These are phyloP conservation scores for Clathrospora elynae DNA, from an alignment of 2,329 filamentous ascomycete genomes.

Conservation along the genomic window DNA sequence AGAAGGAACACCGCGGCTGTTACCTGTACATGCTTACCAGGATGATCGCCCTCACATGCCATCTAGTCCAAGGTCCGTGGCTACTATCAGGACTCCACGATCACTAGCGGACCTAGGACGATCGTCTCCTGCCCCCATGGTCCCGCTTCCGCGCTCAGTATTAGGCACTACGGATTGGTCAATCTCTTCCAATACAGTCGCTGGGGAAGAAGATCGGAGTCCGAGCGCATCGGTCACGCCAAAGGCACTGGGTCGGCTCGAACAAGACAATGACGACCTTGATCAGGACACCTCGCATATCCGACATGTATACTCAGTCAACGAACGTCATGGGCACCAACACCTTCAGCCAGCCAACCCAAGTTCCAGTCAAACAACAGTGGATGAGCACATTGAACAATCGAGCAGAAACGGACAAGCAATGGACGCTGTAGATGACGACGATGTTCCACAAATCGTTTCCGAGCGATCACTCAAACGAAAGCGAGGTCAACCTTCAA, in stretches of 20 bases:
- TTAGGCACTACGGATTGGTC: background rate
- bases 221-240: conserved; percentile 11
- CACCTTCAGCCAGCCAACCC: conserved; percentile 19
- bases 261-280: background rate
- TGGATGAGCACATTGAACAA: conserved; percentile 39
- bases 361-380: conserved; percentile 54
- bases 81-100: conserved; percentile 22
- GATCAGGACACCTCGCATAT: background rate
- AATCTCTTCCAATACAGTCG: background rate
- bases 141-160: conserved; percentile 7
- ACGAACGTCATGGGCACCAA: background rate
- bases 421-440: conserved; percentile 31
- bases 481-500: conserved; percentile 37
- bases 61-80: conserved; percentile 31
- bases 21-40: conserved; percentile 11
- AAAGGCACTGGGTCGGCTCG: conserved; percentile 1
- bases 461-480: conserved; percentile 53
- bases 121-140: conserved; percentile 27
- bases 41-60: conserved; percentile 20
- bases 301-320: background rate
- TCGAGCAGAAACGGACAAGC: conserved; percentile 6
- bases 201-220: background rate
- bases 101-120: conserved; percentile 15
- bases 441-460: conserved; percentile 51
- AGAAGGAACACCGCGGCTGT: conserved; percentile 10